Base-by-base conservation (phyloP, 495 filamentous ascomycete genomes). In the Pseudevernia furfuracea region DNA sequence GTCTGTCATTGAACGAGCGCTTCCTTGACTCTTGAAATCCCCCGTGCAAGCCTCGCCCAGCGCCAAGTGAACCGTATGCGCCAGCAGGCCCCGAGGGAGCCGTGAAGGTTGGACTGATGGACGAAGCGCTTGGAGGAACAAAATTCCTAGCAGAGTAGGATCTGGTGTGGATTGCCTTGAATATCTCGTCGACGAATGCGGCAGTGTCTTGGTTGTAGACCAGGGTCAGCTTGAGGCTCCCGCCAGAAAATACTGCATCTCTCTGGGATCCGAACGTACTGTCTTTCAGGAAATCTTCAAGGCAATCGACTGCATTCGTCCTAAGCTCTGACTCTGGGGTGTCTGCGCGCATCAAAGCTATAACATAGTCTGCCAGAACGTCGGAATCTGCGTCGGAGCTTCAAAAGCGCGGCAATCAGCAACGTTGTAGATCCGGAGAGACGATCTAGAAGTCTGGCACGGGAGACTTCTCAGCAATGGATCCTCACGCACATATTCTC, bases 311-410 rank as follows among this genome's bases (percentile, higher is more conserved):
- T 63, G 88, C 93, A 25, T 87, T 83, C 70, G 83, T 80, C 70
- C 86, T 85, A 43, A 96, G 87, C 59, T 86, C 81, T 7, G 87
- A 82, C n/a, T 84, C 82, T 28, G 85, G 81, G 65, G 89, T 89
- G 69, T 96, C 91, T 60, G 90, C 86, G 62, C 84, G 84, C 39
- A 96, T 79, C 14, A 98, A 84, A n/a, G 93, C 93, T 38, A 97
- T 78, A 0, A 98, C 90, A 71, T 97, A 98, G 71, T 98, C 94
- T 38, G 92, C 92, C 21, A 98, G 87, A 5, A 98, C 91, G 70
- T 96, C 92, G 37, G 91, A 87, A 74, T 98, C 94, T 57, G 92
- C 94, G 74, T 97, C 94, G 19, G 92, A 96, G 62, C 91, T 96
- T 69, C 41, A 67, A 10, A 39, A 59, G 7, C 11, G 57, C 25